A percentile compares a stretch with the other conserved stretches of the same genome.
Evolutionary conservation across 345 rosid genomes (phyloP).

Genomic region (Lumnitzera littorea): DNA sequence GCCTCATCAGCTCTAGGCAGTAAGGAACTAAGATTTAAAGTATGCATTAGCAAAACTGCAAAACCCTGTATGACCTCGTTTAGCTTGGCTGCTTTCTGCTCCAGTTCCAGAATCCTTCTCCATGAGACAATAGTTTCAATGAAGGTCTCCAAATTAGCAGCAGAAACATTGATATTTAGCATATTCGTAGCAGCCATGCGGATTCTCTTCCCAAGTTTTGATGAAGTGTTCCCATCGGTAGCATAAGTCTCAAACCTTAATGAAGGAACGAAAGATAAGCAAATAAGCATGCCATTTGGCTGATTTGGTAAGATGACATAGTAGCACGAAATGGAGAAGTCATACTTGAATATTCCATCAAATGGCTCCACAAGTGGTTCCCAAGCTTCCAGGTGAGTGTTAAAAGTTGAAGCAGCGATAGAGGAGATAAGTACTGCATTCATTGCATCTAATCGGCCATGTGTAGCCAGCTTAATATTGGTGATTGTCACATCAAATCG

Average conservation of each 20-base stretch:
- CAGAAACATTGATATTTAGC: slow-evolving; percentile 78
- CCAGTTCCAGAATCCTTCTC: slow-evolving; percentile 87
- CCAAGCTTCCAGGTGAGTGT: slow-evolving; percentile 93
- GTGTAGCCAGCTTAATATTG: slow-evolving; percentile 92
- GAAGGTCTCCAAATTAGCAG: slow-evolving; percentile 77
- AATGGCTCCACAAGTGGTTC: slow-evolving; percentile 98
- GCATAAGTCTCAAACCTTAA: slow-evolving; percentile 90
- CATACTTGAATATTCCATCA: slow-evolving; percentile 98
- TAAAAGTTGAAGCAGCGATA: slow-evolving; percentile 91
- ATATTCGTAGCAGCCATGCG: slow-evolving; percentile 80
- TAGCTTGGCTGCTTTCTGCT: slow-evolving; percentile 65
- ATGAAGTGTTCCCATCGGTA: slow-evolving; percentile 42
- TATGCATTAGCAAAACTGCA: slow-evolving; percentile 1
- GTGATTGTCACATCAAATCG: slow-evolving; percentile 78
- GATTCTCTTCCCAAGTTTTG: slow-evolving; percentile 71
- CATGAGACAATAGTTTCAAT: slow-evolving; percentile 76
- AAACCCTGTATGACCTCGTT: slow-evolving; percentile 46
- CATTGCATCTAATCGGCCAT: slow-evolving; percentile 90
- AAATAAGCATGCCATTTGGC: neutral
- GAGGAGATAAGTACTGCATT: slow-evolving; percentile 88
- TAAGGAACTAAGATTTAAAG: neutral
- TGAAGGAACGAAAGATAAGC: slow-evolving; percentile 13
- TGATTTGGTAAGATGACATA: neutral
- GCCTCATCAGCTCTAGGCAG: neutral
- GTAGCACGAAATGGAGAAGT: slow-evolving; percentile 13